Evolutionary conservation across 805 yeast genomes (phyloP).

Genomic region (Candida krabiensis): DNA sequence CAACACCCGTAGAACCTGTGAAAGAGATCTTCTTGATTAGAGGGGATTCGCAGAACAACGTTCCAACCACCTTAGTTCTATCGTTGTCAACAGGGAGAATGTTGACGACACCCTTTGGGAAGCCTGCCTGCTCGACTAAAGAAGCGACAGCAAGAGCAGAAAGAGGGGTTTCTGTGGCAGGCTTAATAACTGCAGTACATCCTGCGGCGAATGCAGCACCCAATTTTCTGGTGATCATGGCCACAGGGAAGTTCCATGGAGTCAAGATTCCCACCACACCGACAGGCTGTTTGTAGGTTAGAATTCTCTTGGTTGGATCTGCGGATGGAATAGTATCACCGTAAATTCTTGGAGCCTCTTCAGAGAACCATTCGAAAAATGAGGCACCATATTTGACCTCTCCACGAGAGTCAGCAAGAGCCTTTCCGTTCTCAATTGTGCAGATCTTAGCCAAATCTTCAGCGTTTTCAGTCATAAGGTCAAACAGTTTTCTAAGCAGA

Average conservation of each 20-base stretch:
- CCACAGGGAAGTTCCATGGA: conserved; percentile 85
- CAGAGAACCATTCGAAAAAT: conserved; percentile 88
- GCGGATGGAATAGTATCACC: conserved; percentile 69
- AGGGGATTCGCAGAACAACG: conserved; percentile 54
- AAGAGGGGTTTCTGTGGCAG: conserved; percentile 75
- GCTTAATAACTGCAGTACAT: conserved; percentile 74
- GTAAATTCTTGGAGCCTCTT: conserved; percentile 69
- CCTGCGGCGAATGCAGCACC: conserved; percentile 83
- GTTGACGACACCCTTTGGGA: conserved; percentile 70
- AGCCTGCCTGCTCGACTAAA: conserved; percentile 64
- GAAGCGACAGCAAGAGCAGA: conserved; percentile 67
- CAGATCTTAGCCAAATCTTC: conserved; percentile 66
- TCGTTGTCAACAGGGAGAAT: conserved; percentile 50
- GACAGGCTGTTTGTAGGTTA: conserved; percentile 69
- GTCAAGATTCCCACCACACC: conserved; percentile 80
- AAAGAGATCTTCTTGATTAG: conserved; percentile 66
- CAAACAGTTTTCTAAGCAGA: conserved; percentile 51
- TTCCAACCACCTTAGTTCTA: conserved; percentile 50
- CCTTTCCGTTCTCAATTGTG: conserved; percentile 75
- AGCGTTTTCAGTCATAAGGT: conserved; percentile 53
- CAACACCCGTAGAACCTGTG: conserved; percentile 78
- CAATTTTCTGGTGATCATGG: conserved; percentile 72
- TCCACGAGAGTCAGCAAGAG: conserved; percentile 68
- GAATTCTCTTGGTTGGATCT: conserved; percentile 46
- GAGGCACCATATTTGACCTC: conserved; percentile 68